Evolutionary conservation across 1,284 basidiomycete species (phyloP).

Genomic region (Fomitopsis schrenkii): DNA sequence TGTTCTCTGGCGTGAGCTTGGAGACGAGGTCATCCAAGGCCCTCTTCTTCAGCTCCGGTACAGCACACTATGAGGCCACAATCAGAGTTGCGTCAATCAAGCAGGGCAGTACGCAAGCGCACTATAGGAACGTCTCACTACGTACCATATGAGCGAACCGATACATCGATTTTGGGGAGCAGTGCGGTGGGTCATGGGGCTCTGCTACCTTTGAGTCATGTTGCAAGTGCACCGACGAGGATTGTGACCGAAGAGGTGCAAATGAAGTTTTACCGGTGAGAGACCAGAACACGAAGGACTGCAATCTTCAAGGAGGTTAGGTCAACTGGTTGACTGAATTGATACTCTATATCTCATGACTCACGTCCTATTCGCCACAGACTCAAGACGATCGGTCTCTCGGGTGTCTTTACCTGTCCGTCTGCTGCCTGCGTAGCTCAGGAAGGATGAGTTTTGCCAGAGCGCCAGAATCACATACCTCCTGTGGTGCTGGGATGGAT

Average conservation of each 20-base stretch:
- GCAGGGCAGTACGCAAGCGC: too few species aligned
- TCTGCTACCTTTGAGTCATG: background rate
- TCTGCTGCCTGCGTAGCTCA: background rate
- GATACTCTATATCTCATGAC: background rate
- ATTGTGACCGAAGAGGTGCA: background rate
- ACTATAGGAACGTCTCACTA: too few species aligned
- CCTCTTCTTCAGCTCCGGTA: background rate
- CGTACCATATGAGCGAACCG: background rate
- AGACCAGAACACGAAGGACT: background rate
- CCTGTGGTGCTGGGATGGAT: too few species aligned
- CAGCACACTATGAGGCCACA: background rate
- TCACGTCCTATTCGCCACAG: constrained; percentile 52
- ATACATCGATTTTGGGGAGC: background rate
- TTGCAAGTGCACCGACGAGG: background rate
- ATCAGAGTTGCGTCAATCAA: too few species aligned
- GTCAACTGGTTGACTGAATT: background rate
- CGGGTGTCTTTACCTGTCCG: background rate
- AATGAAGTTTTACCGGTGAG: background rate
- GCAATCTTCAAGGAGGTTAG: background rate
- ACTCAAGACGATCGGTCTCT: background rate
- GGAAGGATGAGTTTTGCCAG: background rate
- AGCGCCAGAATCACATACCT: too few species aligned
- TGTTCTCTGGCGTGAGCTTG: background rate
- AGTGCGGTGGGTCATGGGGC: background rate
- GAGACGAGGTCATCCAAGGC: background rate